These are phyloP conservation scores for Aspergillus niger DNA, from an alignment of 2,329 filamentous ascomycete species.

Conservation along the genomic window DNA sequence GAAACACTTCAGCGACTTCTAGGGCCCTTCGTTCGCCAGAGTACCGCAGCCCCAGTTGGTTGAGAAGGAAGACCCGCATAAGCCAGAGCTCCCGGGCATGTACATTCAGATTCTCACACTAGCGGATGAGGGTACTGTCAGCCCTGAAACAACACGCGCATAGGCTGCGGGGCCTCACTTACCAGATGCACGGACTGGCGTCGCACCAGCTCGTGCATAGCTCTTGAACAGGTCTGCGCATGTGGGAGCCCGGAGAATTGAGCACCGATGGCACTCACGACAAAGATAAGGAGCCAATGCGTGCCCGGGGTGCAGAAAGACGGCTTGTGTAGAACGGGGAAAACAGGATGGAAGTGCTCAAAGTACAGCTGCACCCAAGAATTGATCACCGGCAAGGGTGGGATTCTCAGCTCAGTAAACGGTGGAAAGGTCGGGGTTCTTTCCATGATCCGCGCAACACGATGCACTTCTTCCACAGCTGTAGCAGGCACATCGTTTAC, in stretches of 20 bases:
- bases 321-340: not conserved
- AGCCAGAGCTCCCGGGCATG: not conserved
- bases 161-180: not conserved
- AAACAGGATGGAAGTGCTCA: slow-evolving; percentile 1
- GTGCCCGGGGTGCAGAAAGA: not conserved
- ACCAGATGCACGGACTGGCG: not conserved
- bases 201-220: slow-evolving; percentile 1
- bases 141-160: too few species aligned
- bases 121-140: not conserved
- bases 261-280: slow-evolving; percentile 1
- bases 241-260: not conserved
- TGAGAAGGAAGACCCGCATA: not conserved
- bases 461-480: not conserved
- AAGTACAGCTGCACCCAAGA: slow-evolving; percentile 2
- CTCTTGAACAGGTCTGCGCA: slow-evolving; percentile 1
- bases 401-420: not conserved
- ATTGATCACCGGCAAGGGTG: not conserved
- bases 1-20: not conserved
- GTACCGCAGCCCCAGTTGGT: not conserved
- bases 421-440: not conserved
- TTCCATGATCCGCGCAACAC: not conserved
- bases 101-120: not conserved
- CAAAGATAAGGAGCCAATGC: slow-evolving; percentile 2
- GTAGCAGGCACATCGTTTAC: not conserved
- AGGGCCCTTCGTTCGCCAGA: slow-evolving; percentile 4